These are phyloP conservation scores for Nyssa sinensis DNA, from an alignment of 148 eudicot genomes.

Conservation along the genomic window DNA sequence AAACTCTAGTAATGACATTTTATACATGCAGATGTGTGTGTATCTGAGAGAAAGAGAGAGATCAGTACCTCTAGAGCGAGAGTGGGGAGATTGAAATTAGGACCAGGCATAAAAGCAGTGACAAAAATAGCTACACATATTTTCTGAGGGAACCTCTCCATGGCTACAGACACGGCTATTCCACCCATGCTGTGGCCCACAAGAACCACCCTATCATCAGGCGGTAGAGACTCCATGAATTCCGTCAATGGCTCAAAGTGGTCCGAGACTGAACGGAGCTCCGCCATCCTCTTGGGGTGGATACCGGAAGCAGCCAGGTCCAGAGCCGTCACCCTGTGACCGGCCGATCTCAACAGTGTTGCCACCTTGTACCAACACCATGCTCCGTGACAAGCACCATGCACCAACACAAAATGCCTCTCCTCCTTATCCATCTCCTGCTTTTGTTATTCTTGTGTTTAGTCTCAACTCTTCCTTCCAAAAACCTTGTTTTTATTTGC, in stretches of 20 bases:
- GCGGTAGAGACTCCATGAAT: conserved; percentile 19
- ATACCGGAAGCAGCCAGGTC: conserved; percentile 38
- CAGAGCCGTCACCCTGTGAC: conserved; percentile 31
- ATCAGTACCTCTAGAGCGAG: conserved; percentile 21
- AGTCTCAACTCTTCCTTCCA: too few species aligned
- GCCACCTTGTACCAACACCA: conserved; percentile 50
- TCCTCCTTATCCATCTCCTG: background rate
- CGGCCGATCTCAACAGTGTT: conserved; percentile 23
- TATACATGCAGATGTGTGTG: too few species aligned
- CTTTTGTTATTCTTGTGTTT: too few species aligned
- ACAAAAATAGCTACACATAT: conserved; percentile 33
- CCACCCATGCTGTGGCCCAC: conserved; percentile 37
- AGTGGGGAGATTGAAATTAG: conserved; percentile 9
- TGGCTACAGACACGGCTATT: conserved; percentile 21
- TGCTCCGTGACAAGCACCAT: conserved; percentile 45
- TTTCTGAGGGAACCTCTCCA: conserved; percentile 28
- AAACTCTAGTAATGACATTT: too few species aligned
- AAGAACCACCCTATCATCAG: conserved; percentile 25
- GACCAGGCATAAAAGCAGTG: conserved; percentile 28
- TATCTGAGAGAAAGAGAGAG: background rate
- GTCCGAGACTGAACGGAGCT: conserved; percentile 22
- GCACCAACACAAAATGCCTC: conserved; percentile 44
- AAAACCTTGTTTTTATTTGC: too few species aligned
- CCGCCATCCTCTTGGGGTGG: conserved; percentile 16
- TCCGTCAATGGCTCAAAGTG: conserved; percentile 26